Base-by-base conservation (phyloP, 441 rosid species). In the Gossypium aridum region DNA sequence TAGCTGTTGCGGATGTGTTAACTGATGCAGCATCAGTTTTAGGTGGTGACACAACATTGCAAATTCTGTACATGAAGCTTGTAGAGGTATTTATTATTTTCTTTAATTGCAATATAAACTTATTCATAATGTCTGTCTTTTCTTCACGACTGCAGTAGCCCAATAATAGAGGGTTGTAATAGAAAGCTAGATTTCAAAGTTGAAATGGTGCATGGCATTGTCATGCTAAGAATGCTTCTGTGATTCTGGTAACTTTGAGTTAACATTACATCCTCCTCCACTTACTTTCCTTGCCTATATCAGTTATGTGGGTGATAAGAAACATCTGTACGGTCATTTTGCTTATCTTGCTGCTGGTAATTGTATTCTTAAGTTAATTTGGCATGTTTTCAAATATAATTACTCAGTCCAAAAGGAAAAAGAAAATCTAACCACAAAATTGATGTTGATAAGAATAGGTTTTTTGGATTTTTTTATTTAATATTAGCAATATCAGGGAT, bases 1-100 rank as follows among this genome's bases (percentile, higher is more conserved):
- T 86, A 96, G 99, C 98, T 85, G 98, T 94, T 79, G 98, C 97
- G 87, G 99, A 96, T 78, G 97, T 92, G 75, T 82, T 96, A 85
- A 87, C 81, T 25, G 98, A 96, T 79, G 98, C 97, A 47, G 99
- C 99, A 13, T 86, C 89, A 78, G 96, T 94, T 80, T 84, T 96
- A 82, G 95, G 97, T 70, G 99, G 99, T 79, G 99, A 92, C 78
- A 83, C 89, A 26, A 91, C 90, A 14, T 85, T 96, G 76, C 90
- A 84, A 85, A 93, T 96, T 88, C 96, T 96, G 47, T 91, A 87
- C 61, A 66, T 87, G 87, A 93, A 92, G 86, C 97, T 96, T 81
- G 85, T 85, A 70, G 98, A 96, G 98, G 99, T 91, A 72, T 57
- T 87, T 85, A 43, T 68, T 77, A 57, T 55, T 74, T 80, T 34